phyloP scores from a whole-genome alignment of 108 stramenopile genomes.

The Nitzschia sp. region DNA sequence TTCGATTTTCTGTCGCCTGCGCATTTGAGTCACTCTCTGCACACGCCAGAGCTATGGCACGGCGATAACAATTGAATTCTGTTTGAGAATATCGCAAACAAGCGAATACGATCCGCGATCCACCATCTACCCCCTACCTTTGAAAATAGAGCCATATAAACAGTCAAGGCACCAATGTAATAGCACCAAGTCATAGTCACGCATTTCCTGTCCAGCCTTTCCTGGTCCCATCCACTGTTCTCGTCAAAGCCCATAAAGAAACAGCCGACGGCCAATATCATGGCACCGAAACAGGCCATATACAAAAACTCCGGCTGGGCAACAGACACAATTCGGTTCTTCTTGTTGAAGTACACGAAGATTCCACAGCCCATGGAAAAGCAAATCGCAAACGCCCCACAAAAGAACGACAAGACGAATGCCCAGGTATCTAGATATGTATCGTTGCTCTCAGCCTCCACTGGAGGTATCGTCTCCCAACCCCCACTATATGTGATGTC shows the following conservation, averaged over 20 bases:
- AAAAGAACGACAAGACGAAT: background rate
- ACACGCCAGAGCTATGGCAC: conserved; percentile 12
- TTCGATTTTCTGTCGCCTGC: conserved; percentile 11
- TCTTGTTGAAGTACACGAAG: conserved; percentile 12
- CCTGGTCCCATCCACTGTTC: background rate
- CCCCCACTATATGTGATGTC: background rate
- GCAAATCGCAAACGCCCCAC: background rate
- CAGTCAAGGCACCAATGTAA: conserved; percentile 2
- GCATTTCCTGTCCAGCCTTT: conserved; percentile 2
- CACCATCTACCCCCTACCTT: no score
- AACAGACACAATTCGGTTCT: conserved; percentile 13
- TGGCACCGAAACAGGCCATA: conserved; percentile 6
- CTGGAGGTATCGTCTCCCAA: background rate
- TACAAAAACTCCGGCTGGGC: conserved; percentile 22
- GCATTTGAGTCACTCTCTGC: conserved; percentile 18
- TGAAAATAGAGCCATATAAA: conserved; percentile 24
- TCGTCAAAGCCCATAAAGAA: conserved; percentile 9
- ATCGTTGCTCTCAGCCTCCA: background rate
- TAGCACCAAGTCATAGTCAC: conserved; percentile 1
- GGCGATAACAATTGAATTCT: background rate
- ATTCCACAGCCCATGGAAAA: conserved; percentile 2
- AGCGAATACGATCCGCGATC: no score
- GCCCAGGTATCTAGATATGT: background rate
- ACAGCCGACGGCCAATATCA: background rate
- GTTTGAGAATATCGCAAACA: background rate